Evolutionary conservation across 108 stramenopile genomes (phyloP), one percentile per base, ranked within the genome.

Genomic region (Chaetoceros muelleri): DNA sequence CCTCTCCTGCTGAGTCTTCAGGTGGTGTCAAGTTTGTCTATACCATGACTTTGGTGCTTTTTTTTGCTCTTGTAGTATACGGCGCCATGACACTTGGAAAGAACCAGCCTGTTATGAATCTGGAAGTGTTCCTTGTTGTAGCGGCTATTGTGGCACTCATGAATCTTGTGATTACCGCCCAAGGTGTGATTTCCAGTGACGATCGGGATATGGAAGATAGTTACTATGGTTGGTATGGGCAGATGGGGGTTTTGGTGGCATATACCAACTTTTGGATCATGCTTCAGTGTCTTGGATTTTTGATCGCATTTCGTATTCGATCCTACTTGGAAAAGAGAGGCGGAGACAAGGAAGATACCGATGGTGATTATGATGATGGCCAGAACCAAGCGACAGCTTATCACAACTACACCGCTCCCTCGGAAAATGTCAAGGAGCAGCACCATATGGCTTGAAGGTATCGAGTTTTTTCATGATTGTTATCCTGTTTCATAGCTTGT

Each of bases 251-350:
- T 2, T 63, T 81, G 24, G 65, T 81, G 34, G 77, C 72, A 26
- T 76, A 78, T 20, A 73, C 76, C 52, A 64, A 75, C 54, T 74
- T 74, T 48, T 75, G 74, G 67, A 66, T 71, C 52, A 44, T 76
- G 46, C 24, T 65, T n/a, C n/a, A n/a, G n/a, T n/a, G n/a, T n/a
- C n/a, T n/a, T n/a, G n/a, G n/a, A n/a, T n/a, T n/a, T n/a, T n/a
- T n/a, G n/a, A n/a, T n/a, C n/a, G n/a, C n/a, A n/a, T n/a, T n/a
- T n/a, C n/a, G n/a, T n/a, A n/a, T n/a, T n/a, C n/a, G n/a, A n/a
- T n/a, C n/a, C n/a, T n/a, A n/a, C n/a, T n/a, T n/a, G n/a, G n/a
- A n/a, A n/a, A n/a, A n/a, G n/a, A n/a, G n/a, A n/a, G n/a, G n/a
- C n/a, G n/a, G n/a, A n/a, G n/a, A n/a, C n/a, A n/a, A n/a, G n/a